Conservation (phyloP, 106 monocot genomes). For the Platanthera guangdongensis region DNA sequence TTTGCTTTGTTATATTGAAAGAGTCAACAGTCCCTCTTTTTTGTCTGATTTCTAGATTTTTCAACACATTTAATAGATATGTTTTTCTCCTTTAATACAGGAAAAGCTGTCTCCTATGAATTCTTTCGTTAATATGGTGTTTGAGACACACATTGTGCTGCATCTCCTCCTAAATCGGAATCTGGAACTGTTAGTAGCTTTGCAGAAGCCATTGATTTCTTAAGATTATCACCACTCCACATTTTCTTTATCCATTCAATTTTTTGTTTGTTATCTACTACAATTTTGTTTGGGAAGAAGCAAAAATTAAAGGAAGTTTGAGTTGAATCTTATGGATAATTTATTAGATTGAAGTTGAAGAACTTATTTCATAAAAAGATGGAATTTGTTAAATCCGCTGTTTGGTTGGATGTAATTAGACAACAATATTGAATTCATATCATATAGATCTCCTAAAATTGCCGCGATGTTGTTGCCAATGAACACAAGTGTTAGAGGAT, state of each 20-base stretch:
- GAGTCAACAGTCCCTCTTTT: neutral
- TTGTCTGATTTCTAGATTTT: neutral
- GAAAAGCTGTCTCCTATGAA: neutral
- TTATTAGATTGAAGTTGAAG: neutral
- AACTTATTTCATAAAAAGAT: too few relatives aligned
- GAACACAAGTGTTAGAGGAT: too few relatives aligned
- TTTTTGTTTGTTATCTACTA: neutral
- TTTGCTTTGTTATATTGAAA: neutral
- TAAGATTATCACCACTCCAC: neutral
- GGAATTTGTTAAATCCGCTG: too few relatives aligned
- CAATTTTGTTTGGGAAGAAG: neutral
- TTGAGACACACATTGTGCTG: neutral
- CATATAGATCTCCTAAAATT: too few relatives aligned
- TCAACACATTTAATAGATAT: neutral
- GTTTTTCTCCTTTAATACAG: neutral
- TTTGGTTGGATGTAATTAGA: too few relatives aligned
- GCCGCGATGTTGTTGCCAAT: too few relatives aligned
- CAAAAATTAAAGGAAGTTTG: neutral
- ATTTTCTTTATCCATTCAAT: neutral
- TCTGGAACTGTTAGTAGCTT: neutral
- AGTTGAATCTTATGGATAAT: neutral
- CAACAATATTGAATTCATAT: too few relatives aligned
- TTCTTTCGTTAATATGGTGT: neutral
- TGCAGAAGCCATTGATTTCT: neutral
- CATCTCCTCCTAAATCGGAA: neutral